Conservation (phyloP, 2,329 filamentous ascomycete species). For the Apiospora malaysiana region DNA sequence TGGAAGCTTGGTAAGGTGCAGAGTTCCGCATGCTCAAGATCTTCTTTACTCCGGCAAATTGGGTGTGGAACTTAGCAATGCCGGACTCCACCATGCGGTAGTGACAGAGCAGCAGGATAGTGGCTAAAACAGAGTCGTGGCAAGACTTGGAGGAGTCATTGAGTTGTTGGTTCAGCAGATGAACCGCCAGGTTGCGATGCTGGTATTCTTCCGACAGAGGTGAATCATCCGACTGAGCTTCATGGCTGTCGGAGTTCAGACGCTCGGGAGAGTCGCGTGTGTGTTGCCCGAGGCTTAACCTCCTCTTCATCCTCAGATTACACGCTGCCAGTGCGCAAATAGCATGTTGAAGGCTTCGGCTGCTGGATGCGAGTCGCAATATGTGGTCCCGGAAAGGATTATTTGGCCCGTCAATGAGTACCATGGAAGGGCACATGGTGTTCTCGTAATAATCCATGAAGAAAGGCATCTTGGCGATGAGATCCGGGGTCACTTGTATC, state of each 20-base stretch:
- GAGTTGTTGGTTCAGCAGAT: constrained; percentile 82
- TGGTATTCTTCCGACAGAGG: constrained; percentile 81
- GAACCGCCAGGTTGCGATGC: constrained; percentile 80
- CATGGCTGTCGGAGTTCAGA: constrained; percentile 51
- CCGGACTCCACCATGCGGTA: constrained; percentile 95
- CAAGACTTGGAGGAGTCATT: constrained; percentile 76
- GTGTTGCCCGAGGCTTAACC: constrained; percentile 65
- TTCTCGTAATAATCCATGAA: constrained; percentile 94
- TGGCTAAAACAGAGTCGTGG: constrained; percentile 87
- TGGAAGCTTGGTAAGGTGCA: constrained; percentile 56
- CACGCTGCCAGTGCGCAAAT: constrained; percentile 89
- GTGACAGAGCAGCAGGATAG: constrained; percentile 84
- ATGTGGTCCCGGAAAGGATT: constrained; percentile 90
- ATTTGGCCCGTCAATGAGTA: constrained; percentile 83
- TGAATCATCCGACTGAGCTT: constrained; percentile 63
- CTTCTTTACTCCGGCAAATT: constrained; percentile 92
- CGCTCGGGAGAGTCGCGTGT: constrained; percentile 57
- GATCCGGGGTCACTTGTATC: constrained; percentile 62
- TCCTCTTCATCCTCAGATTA: constrained; percentile 85
- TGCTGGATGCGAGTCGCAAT: constrained; percentile 76
- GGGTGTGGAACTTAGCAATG: constrained; percentile 89
- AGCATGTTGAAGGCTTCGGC: constrained; percentile 86
- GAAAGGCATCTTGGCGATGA: constrained; percentile 81
- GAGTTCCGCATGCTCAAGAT: constrained; percentile 77
- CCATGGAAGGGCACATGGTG: constrained; percentile 89